phyloP scores from a whole-genome alignment of 1,284 basidiomycete genomes.

The Microstroma glucosiphilum region DNA sequence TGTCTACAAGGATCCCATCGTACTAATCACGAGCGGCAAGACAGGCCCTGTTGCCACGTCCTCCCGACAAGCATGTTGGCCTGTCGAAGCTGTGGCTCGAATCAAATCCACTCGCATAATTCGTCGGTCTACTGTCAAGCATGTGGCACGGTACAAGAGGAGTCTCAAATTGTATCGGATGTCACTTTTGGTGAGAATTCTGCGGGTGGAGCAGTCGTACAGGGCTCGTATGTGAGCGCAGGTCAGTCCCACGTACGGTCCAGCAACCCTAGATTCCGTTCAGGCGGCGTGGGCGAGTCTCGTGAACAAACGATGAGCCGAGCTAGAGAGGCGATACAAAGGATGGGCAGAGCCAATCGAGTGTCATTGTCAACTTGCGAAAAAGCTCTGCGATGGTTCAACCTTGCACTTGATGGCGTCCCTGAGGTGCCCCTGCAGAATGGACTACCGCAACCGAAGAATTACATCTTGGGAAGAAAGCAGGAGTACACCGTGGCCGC shows the following conservation, averaged over 20 bases:
- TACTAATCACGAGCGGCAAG: no score
- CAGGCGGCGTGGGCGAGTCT: slow-evolving; percentile 44
- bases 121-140: slow-evolving; percentile 40
- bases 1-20: no score
- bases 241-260: slow-evolving; percentile 56
- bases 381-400: slow-evolving; percentile 80
- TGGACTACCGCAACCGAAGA: slow-evolving; percentile 35
- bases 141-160: slow-evolving; percentile 67
- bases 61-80: no score
- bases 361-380: slow-evolving; percentile 73
- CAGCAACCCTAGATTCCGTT: slow-evolving; percentile 28
- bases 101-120: slow-evolving; percentile 13
- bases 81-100: no score
- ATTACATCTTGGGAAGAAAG: slow-evolving; percentile 63
- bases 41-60: no score
- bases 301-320: slow-evolving; percentile 70
- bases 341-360: slow-evolving; percentile 46
- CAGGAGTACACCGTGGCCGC: slow-evolving; percentile 89
- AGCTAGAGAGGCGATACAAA: slow-evolving; percentile 9
- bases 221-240: slow-evolving; percentile 87
- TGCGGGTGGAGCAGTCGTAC: slow-evolving; percentile 85
- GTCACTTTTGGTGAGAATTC: slow-evolving; percentile 90
- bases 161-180: slow-evolving; percentile 87
- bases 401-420: slow-evolving; percentile 78
- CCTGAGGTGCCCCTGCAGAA: slow-evolving; percentile 23